Base-by-base conservation (phyloP, 2,329 filamentous ascomycete genomes). In the Teratosphaeria zuluensis region DNA sequence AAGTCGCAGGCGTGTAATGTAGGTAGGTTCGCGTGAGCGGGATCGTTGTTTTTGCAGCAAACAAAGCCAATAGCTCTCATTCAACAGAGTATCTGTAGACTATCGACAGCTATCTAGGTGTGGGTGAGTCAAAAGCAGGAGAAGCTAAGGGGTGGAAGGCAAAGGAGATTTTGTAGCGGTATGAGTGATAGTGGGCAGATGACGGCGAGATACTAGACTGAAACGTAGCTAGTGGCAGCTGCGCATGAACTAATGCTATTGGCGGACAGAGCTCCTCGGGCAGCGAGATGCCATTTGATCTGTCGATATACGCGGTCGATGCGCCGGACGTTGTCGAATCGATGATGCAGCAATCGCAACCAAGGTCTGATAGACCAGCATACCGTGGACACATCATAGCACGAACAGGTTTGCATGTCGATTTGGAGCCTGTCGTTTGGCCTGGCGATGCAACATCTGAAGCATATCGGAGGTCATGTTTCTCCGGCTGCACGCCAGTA, bases 61-160 rank as follows among this genome's bases (percentile, higher is more conserved):
- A 59, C 58, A 58, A 60, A 58, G 42, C 30, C 55, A 16, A n/a
- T 6, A 19, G 32, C 12, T 56, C 24, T 32, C 28, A 56, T 55
- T 56, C 53, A 51, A 31, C 42, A 33, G 42, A 51, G 51, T 60
- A 57, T 60, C 38, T 33, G 56, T 51, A 51, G 35, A 53, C 51
- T 57, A 58, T 57, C 53, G 55, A 61, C 62, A 56, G 61, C 65
- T 68, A 67, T 63, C 66, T 65, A 66, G 61, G 58, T 56, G 55
- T 31, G 30, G 46, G 21, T 32, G 14, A 42, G 31, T 14, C 51
- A 51, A 56, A 62, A 61, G 54, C 51, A 51, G 48, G 42, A 57
- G 57, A 53, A 53, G 55, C 58, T 38, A 58, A 58, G 56, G 56
- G 16, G 35, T 16, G 11, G 35, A n/a, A 16, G n/a, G 56, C 54